phyloP scores from a whole-genome alignment of 2,329 filamentous ascomycete species.

The Akanthomyces dipterigenus region DNA sequence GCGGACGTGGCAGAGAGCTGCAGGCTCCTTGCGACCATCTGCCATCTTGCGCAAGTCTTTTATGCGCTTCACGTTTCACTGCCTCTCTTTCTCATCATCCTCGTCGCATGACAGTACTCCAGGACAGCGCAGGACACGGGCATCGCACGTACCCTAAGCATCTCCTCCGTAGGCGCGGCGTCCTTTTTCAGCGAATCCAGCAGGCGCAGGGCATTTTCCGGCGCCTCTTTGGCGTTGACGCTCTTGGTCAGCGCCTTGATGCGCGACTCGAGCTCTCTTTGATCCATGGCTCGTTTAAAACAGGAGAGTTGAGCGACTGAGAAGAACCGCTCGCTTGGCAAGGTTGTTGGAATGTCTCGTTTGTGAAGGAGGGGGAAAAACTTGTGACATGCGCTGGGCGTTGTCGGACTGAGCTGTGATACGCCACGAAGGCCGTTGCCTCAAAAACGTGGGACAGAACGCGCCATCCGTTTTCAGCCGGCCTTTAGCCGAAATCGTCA shows the following conservation, averaged over 20 bases:
- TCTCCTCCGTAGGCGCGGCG: conserved; percentile 78
- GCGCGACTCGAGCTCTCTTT: conserved; percentile 71
- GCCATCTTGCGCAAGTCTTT: not conserved
- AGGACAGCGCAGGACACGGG: not conserved
- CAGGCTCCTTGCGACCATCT: not conserved
- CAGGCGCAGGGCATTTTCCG: conserved; percentile 64
- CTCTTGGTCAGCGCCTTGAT: conserved; percentile 78
- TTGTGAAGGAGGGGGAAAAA: not conserved
- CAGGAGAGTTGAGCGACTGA: no score
- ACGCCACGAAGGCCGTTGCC: not conserved
- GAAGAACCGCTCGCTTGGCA: no score
- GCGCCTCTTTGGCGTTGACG: conserved; percentile 64
- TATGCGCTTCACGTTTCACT: not conserved
- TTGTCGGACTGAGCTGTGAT: not conserved
- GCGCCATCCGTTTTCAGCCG: not conserved
- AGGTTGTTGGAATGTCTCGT: no score
- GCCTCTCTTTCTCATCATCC: not conserved
- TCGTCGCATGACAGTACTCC: not conserved
- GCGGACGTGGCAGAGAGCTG: not conserved
- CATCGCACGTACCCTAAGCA: conserved; percentile 60
- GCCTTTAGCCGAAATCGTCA: conserved; percentile 1
- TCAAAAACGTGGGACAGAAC: not conserved
- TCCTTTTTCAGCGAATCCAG: conserved; percentile 74
- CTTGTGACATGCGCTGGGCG: not conserved
- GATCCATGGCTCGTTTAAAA: conserved; percentile 52